Conservation (phyloP, 495 filamentous ascomycete genomes). For the Aspergillus taichungensis region DNA sequence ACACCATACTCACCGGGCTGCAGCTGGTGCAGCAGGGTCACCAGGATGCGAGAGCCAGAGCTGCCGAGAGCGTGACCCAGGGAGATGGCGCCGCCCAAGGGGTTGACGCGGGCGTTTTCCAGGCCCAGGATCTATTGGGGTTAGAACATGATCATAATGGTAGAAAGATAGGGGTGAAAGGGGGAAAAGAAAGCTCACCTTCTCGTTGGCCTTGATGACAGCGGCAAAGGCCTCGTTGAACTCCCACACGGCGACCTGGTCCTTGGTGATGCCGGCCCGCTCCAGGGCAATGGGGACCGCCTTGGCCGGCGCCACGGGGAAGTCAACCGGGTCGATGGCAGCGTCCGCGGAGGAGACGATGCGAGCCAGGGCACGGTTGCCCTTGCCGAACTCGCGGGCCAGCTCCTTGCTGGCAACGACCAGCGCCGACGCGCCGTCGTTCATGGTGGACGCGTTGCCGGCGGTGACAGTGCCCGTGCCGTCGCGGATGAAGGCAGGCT, state of each 20-base stretch:
- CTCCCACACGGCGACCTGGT: slow-evolving; percentile 90
- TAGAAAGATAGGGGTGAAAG: slow-evolving; percentile 7
- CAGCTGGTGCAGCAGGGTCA: slow-evolving; percentile 81
- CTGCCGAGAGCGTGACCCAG: slow-evolving; percentile 92
- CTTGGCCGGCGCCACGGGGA: slow-evolving; percentile 86
- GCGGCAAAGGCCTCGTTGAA: slow-evolving; percentile 98
- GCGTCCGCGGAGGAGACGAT: slow-evolving; percentile 86
- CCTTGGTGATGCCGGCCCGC: slow-evolving; percentile 77
- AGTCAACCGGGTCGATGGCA: slow-evolving; percentile 88
- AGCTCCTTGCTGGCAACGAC: slow-evolving; percentile 71
- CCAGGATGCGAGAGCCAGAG: slow-evolving; percentile 86
- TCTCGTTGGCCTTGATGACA: slow-evolving; percentile 89
- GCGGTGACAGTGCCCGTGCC: slow-evolving; percentile 88
- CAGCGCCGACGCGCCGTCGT: slow-evolving; percentile 89
- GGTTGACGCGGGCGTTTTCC: slow-evolving; percentile 70
- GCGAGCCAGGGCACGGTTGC: slow-evolving; percentile 68
- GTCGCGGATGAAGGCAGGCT: slow-evolving; percentile 81
- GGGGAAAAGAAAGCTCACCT: slow-evolving; percentile 41
- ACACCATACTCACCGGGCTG: slow-evolving; percentile 88
- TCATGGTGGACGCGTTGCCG: slow-evolving; percentile 85
- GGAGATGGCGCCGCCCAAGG: slow-evolving; percentile 82
- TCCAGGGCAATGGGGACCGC: slow-evolving; percentile 86
- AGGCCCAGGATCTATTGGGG: slow-evolving; percentile 62
- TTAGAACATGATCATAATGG: neutral
- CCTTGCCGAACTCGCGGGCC: slow-evolving; percentile 62